These are phyloP conservation scores for Leishmania aethiopica DNA, from an alignment of 208 protist genomes.

Conservation along the genomic window DNA sequence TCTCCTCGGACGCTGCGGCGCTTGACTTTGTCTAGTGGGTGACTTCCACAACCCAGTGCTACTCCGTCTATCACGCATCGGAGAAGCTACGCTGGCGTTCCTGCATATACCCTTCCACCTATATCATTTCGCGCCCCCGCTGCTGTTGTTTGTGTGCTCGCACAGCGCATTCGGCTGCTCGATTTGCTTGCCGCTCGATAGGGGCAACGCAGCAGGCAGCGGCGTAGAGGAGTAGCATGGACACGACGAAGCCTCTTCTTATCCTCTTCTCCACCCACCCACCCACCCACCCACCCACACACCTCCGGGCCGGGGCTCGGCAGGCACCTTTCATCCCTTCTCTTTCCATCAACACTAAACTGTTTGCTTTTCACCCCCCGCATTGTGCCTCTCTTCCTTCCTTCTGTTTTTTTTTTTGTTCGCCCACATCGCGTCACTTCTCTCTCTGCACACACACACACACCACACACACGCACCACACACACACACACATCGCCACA, in stretches of 20 bases:
- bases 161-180: not conserved
- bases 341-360: not conserved
- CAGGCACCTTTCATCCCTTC: not conserved
- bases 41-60: not conserved
- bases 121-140: not conserved
- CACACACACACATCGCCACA: not conserved
- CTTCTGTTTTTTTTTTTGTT: not conserved
- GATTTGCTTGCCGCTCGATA: not conserved
- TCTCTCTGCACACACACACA: not conserved
- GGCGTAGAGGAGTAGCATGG: not conserved
- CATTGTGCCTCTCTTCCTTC: conserved; percentile 6
- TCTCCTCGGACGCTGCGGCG: not conserved
- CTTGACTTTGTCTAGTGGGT: not conserved
- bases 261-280: not conserved
- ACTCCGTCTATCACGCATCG: not conserved
- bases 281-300: not conserved
- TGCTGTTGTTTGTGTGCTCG: not conserved
- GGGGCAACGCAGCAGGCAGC: not conserved
- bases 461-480: not conserved
- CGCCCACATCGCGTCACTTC: not conserved
- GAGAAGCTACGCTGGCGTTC: not conserved
- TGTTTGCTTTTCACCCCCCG: not conserved
- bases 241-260: not conserved
- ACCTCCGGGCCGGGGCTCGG: not conserved
- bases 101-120: not conserved